These are phyloP conservation scores for Lichtheimia hyalospora DNA, from an alignment of 371 early-diverging fungal species.

Conservation along the genomic window DNA sequence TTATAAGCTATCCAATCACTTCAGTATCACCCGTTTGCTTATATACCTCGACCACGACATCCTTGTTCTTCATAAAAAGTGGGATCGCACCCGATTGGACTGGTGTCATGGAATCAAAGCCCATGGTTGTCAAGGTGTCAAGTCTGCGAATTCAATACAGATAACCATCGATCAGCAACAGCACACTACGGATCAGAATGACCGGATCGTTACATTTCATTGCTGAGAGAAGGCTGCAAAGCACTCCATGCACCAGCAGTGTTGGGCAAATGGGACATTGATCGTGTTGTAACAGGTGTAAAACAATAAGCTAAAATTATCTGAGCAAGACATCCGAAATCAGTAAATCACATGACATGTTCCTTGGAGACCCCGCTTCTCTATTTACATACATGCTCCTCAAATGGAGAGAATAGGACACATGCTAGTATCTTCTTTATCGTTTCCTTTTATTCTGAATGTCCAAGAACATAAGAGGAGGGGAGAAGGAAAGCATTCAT, in stretches of 20 bases:
- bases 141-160: conserved; percentile 17
- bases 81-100: conserved; percentile 82
- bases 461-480: no score
- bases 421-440: no score
- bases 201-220: conserved; percentile 31
- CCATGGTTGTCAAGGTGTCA: conserved; percentile 31
- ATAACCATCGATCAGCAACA: background rate
- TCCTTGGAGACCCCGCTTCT: no score
- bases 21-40: background rate
- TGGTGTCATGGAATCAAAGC: conserved; percentile 49
- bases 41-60: conserved; percentile 91
- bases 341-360: no score
- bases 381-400: no score
- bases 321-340: background rate
- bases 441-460: no score
- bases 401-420: no score
- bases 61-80: conserved; percentile 87
- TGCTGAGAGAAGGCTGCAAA: conserved; percentile 32
- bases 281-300: background rate
- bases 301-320: background rate
- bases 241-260: conserved; percentile 41
- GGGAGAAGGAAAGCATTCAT: no score
- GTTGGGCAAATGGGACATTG: conserved; percentile 18
- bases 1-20: background rate
- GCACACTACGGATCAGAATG: no score